Conservation (phyloP, 2,329 filamentous ascomycete genomes). For the Macrophomina pseudophaseolina region DNA sequence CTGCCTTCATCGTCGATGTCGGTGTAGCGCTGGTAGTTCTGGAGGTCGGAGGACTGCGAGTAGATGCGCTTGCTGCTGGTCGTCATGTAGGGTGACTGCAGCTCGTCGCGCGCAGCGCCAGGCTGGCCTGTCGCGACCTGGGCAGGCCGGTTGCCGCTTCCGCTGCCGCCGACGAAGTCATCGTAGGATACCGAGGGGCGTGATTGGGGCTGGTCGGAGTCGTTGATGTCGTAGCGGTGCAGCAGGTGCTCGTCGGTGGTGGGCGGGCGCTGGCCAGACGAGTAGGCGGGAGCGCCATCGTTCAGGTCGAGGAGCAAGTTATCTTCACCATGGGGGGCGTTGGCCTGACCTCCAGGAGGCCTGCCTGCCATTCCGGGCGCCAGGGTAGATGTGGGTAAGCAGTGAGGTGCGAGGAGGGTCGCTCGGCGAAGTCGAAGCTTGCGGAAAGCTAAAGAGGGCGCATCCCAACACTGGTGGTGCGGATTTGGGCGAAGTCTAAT, state of each 20-base stretch:
- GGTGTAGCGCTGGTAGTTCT: slow-evolving; percentile 91
- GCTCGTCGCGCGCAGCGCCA: slow-evolving; percentile 45
- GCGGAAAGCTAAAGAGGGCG: slow-evolving; percentile 21
- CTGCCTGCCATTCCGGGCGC: slow-evolving; percentile 57
- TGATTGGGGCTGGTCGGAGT: slow-evolving; percentile 65
- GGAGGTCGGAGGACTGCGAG: slow-evolving; percentile 79
- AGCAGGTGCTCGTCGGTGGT: slow-evolving; percentile 81
- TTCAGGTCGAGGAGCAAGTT: slow-evolving; percentile 75
- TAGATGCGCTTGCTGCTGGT: slow-evolving; percentile 53
- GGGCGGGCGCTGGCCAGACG: slow-evolving; percentile 76
- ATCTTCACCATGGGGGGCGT: slow-evolving; percentile 42
- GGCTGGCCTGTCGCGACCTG: slow-evolving; percentile 45
- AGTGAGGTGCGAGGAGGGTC: slow-evolving; percentile 12
- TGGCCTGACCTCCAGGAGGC: slow-evolving; percentile 58
- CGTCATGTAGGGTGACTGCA: slow-evolving; percentile 41
- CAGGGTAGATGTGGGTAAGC: slow-evolving; percentile 5
- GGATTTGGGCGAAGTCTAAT: not conserved
- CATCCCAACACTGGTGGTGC: slow-evolving; percentile 13
- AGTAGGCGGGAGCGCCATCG: slow-evolving; percentile 73
- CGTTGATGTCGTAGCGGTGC: slow-evolving; percentile 73
- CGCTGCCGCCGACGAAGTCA: slow-evolving; percentile 80
- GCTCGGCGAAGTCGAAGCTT: slow-evolving; percentile 17
- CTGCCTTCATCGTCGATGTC: slow-evolving; percentile 83
- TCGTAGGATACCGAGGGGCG: slow-evolving; percentile 93
- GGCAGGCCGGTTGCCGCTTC: slow-evolving; percentile 39